Percentiles rank a stretch among this genome's conserved stretches.
These are phyloP conservation scores for Cryptosporidium muris DNA, from an alignment of 169 alveolate species.

Conservation along the genomic window DNA sequence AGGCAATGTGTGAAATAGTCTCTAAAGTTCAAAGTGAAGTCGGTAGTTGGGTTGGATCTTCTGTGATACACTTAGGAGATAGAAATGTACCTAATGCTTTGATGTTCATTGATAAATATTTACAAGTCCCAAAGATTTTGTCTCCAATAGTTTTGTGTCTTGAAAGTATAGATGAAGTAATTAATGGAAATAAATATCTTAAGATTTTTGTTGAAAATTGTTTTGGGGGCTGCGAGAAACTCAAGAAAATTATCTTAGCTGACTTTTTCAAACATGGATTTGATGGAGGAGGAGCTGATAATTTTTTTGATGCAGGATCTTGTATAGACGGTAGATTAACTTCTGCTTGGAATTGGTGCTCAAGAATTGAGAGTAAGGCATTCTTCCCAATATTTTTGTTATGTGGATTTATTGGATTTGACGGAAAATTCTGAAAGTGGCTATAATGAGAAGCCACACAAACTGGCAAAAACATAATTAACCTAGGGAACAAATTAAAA, in stretches of 20 bases:
- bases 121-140: conserved; percentile 90
- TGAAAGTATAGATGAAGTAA: conserved; percentile 85
- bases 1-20: conserved; percentile 83
- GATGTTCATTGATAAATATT: conserved; percentile 91
- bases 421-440: conserved; percentile 76
- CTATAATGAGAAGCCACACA: neutral
- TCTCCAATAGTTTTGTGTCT: conserved; percentile 88
- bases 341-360: conserved; percentile 94
- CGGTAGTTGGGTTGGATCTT: conserved; percentile 92
- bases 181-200: conserved; percentile 81
- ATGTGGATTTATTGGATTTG: conserved; percentile 92
- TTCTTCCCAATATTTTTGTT: conserved; percentile 90
- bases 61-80: conserved; percentile 91
- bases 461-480: neutral
- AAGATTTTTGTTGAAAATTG: conserved; percentile 81
- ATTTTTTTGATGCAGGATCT: conserved; percentile 93
- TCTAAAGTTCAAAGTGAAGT: conserved; percentile 82
- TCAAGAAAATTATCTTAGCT: conserved; percentile 80
- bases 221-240: conserved; percentile 82
- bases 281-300: conserved; percentile 94
- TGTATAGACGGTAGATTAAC: conserved; percentile 95
- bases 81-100: conserved; percentile 92
- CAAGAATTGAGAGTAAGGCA: conserved; percentile 87
- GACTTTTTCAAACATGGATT: conserved; percentile 93
- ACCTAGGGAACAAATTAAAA: too few species aligned